Conservation (phyloP, 495 filamentous ascomycete species). For the Talaromyces trachyspermus region DNA sequence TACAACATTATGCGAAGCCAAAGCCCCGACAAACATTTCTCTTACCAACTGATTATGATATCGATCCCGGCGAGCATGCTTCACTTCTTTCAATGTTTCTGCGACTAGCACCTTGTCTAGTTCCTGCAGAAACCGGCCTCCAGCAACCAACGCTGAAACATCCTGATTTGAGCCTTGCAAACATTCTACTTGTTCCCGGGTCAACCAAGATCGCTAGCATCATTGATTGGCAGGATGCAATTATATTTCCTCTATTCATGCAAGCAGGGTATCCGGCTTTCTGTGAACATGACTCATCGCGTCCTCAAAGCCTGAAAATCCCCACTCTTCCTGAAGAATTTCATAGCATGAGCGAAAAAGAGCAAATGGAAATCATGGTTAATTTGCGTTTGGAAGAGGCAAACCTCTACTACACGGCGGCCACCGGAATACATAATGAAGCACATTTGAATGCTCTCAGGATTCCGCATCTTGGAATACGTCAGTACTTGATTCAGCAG, state of each 20-base stretch:
- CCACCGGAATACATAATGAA: conserved; percentile 25
- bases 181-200: conserved; percentile 25
- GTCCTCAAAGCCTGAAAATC: conserved; percentile 24
- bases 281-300: conserved; percentile 26
- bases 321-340: conserved; percentile 26
- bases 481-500: conserved; percentile 25
- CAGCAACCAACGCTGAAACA: conserved; percentile 24
- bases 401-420: conserved; percentile 33
- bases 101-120: conserved; percentile 21
- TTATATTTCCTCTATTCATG: conserved; percentile 25
- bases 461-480: conserved; percentile 24
- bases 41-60: conserved; percentile 23
- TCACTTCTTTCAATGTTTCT: conserved; percentile 25
- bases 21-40: conserved; percentile 28
- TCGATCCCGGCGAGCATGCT: conserved; percentile 21
- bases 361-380: conserved; percentile 20
- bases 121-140: conserved; percentile 11
- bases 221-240: conserved; percentile 29
- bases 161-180: conserved; percentile 25
- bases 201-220: conserved; percentile 27
- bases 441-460: conserved; percentile 20
- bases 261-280: conserved; percentile 34
- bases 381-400: conserved; percentile 26
- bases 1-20: conserved; percentile 22
- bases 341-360: conserved; percentile 17